A percentile compares a stretch with the other conserved stretches of the same genome.
Conservation (phyloP, 345 rosid species). For the Noccaea bulbosa region DNA sequence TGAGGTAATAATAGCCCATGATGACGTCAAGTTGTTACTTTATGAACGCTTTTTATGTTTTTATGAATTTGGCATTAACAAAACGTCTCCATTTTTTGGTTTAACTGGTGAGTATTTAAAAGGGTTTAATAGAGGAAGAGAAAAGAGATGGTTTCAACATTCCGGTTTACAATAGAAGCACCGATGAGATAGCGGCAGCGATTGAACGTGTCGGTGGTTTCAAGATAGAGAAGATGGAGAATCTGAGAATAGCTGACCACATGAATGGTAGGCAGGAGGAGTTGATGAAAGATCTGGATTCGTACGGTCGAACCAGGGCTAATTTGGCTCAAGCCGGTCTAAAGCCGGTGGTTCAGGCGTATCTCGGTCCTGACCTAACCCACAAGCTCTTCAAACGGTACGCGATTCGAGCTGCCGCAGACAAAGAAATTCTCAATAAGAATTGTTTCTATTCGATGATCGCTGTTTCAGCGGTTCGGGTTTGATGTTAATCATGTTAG, state of each 20-base stretch:
- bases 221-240: constrained; percentile 50
- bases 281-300: constrained; percentile 49
- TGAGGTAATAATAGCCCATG: constrained; percentile 43
- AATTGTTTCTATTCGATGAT: constrained; percentile 52
- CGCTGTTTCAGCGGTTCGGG: constrained; percentile 49
- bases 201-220: constrained; percentile 54
- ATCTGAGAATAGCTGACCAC: constrained; percentile 48
- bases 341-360: constrained; percentile 54
- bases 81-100: background rate
- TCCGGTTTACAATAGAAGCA: constrained; percentile 59
- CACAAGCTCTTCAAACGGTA: constrained; percentile 49
- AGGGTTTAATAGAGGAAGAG: constrained; percentile 58
- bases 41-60: background rate
- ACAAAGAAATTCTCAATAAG: constrained; percentile 41
- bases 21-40: constrained; percentile 2
- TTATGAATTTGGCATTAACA: background rate
- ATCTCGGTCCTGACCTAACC: constrained; percentile 53
- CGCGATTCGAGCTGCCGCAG: constrained; percentile 48
- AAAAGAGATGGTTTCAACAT: constrained; percentile 58
- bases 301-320: constrained; percentile 53
- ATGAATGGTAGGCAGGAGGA: constrained; percentile 50
- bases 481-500: constrained; percentile 35
- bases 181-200: constrained; percentile 52
- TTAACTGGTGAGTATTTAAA: constrained; percentile 5
- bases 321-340: constrained; percentile 55